Percentiles rank a stretch among this genome's conserved stretches.
Conservation (phyloP, 805 yeast species). For the Torulaspora maleeae region DNA sequence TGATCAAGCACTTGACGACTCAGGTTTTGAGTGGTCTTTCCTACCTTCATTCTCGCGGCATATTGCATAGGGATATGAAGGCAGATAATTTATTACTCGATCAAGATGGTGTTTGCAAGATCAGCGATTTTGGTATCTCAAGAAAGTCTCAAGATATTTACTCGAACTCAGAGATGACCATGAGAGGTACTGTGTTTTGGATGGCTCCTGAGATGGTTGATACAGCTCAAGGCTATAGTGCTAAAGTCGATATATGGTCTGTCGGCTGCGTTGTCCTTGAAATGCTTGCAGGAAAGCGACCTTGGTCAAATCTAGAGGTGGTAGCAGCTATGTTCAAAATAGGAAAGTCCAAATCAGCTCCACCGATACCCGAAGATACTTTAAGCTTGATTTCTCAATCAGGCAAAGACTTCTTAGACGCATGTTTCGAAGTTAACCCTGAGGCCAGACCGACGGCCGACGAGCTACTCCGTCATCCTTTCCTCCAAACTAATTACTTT, state of each 20-base stretch:
- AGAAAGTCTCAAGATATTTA: constrained; percentile 81
- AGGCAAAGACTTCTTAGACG: constrained; percentile 67
- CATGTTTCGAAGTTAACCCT: constrained; percentile 76
- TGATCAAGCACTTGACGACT: constrained; percentile 65
- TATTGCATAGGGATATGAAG: constrained; percentile 88
- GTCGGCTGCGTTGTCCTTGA: constrained; percentile 94
- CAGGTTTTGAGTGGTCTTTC: constrained; percentile 82
- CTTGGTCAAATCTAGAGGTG: constrained; percentile 95
- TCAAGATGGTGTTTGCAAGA: constrained; percentile 88
- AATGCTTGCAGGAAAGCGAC: constrained; percentile 96
- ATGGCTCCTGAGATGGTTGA: constrained; percentile 99
- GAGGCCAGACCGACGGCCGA: constrained; percentile 85
- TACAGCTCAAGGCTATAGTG: constrained; percentile 90
- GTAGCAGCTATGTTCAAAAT: constrained; percentile 88
- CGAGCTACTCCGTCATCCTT: constrained; percentile 50
- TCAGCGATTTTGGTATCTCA: constrained; percentile 94
- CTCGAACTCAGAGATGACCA: constrained; percentile 91
- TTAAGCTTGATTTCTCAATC: constrained; percentile 53
- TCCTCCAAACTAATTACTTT: constrained; percentile 39
- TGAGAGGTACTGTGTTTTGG: constrained; percentile 99
- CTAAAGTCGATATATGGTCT: constrained; percentile 98
- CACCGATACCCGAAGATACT: constrained; percentile 94
- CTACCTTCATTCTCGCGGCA: constrained; percentile 83
- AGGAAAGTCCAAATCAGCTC: constrained; percentile 83
- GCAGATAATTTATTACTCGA: constrained; percentile 89